A percentile compares a stretch with the other conserved stretches of the same genome.
These are phyloP conservation scores for Plectranthus barbatus DNA, from an alignment of 257 asterid species.

Conservation along the genomic window DNA sequence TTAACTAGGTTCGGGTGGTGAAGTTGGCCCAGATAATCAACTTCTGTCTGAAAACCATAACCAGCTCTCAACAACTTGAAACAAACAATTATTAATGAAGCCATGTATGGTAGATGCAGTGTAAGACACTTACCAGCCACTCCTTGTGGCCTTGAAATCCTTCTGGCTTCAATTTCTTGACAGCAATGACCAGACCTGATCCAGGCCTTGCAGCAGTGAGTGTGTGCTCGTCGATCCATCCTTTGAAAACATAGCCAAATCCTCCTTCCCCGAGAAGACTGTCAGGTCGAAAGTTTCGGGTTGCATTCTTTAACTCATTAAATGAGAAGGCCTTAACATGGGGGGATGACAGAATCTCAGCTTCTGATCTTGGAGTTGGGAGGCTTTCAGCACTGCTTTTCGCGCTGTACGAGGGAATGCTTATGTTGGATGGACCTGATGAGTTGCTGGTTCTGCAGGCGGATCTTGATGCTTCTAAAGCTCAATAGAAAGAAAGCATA, in stretches of 20 bases:
- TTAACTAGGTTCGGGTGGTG: too few species aligned
- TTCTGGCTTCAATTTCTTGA: conserved; percentile 88
- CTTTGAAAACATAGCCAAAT: too few species aligned
- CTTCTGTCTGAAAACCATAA: conserved; percentile 69
- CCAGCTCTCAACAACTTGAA: neutral
- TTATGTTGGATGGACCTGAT: conserved; percentile 43
- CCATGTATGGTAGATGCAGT: neutral
- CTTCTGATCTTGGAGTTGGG: conserved; percentile 86
- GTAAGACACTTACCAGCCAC: conserved; percentile 76
- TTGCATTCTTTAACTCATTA: conserved; percentile 73
- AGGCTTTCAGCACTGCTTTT: conserved; percentile 55
- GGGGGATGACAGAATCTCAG: conserved; percentile 69
- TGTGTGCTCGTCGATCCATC: too few species aligned
- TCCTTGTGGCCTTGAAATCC: too few species aligned
- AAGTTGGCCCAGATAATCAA: conserved; percentile 88
- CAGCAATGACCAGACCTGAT: conserved; percentile 88
- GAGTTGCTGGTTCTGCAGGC: conserved; percentile 44
- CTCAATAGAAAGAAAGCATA: neutral
- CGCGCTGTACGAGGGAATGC: conserved; percentile 44
- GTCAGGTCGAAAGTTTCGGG: conserved; percentile 81
- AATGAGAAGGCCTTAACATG: conserved; percentile 71
- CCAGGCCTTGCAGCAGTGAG: conserved; percentile 77
- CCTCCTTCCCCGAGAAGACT: conserved; percentile 96
- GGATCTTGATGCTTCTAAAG: conserved; percentile 39
- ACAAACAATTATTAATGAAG: neutral